Conservation (phyloP, 306 rosid genomes). For the Casuarina cunninghamiana region DNA sequence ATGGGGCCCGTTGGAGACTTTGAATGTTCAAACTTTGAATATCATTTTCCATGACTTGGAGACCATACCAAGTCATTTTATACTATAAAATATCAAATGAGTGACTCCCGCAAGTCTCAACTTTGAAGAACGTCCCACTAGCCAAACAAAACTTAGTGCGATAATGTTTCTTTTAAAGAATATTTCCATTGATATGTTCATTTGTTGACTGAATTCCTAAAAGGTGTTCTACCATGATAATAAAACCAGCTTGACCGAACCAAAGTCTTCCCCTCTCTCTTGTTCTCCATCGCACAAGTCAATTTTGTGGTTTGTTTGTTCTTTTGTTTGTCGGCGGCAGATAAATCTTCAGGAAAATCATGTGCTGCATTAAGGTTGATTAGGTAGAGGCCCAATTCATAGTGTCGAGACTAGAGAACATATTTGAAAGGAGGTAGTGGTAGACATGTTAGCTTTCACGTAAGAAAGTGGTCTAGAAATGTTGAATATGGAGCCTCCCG, state of each 20-base stretch:
- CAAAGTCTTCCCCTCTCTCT: background rate
- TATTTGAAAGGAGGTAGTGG: constrained; percentile 40
- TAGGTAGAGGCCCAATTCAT: constrained; percentile 48
- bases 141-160: constrained; percentile 7
- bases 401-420: constrained; percentile 19
- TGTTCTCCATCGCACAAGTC: background rate
- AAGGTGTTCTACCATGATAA: background rate
- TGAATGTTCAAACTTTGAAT: constrained; percentile 4
- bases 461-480: constrained; percentile 25
- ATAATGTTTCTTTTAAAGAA: constrained; percentile 13
- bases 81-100: background rate
- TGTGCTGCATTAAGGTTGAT: constrained; percentile 28
- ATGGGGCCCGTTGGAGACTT: background rate
- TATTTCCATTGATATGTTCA: background rate
- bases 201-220: background rate
- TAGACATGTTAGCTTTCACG: constrained; percentile 43
- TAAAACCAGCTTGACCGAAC: background rate
- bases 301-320: constrained; percentile 7
- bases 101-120: background rate
- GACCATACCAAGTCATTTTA: background rate
- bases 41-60: constrained; percentile 12
- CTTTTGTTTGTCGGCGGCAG: constrained; percentile 24
- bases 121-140: constrained; percentile 13
- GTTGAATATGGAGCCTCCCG: constrained; percentile 17
- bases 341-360: constrained; percentile 21